Percentiles rank a stretch among this genome's conserved stretches.
phyloP scores from a whole-genome alignment of 2,329 filamentous ascomycete species.

The Rugonectria rugulosa region DNA sequence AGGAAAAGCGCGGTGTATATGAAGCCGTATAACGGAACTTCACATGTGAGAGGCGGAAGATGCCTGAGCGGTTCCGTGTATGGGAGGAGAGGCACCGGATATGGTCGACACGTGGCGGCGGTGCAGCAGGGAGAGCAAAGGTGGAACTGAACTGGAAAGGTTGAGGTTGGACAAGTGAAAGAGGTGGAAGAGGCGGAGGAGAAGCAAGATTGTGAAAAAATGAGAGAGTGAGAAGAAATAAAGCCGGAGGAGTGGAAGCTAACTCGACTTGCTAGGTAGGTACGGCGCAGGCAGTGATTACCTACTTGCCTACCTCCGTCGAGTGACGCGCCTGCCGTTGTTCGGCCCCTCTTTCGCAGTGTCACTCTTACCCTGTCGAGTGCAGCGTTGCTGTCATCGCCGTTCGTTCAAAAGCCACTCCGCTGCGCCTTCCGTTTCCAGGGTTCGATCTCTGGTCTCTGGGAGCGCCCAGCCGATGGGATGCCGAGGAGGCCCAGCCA shows the following conservation, averaged over 20 bases:
- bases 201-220: constrained; percentile 1
- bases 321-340: constrained; percentile 33
- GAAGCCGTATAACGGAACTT: constrained; percentile 13
- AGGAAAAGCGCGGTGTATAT: constrained; percentile 5
- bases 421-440: constrained; percentile 10
- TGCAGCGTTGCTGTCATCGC: constrained; percentile 3
- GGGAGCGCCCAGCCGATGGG: constrained; percentile 18
- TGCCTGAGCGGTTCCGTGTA: constrained; percentile 21
- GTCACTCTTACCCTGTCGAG: constrained; percentile 4
- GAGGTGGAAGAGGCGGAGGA: constrained; percentile 14
- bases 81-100: constrained; percentile 11
- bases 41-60: constrained; percentile 25
- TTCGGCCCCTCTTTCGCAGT: constrained; percentile 15
- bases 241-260: constrained; percentile 34
- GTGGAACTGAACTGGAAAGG: not conserved
- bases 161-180: not conserved
- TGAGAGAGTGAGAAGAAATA: constrained; percentile 15
- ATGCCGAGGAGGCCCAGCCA: constrained; percentile 18
- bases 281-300: constrained; percentile 8
- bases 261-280: too few species aligned
- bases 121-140: too few species aligned
- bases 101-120: constrained; percentile 21
- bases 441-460: not conserved
- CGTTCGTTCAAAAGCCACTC: not conserved
- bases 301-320: constrained; percentile 24